These are phyloP conservation scores for Diaporthe destruens DNA, from an alignment of 2,329 filamentous ascomycete genomes.

Conservation along the genomic window DNA sequence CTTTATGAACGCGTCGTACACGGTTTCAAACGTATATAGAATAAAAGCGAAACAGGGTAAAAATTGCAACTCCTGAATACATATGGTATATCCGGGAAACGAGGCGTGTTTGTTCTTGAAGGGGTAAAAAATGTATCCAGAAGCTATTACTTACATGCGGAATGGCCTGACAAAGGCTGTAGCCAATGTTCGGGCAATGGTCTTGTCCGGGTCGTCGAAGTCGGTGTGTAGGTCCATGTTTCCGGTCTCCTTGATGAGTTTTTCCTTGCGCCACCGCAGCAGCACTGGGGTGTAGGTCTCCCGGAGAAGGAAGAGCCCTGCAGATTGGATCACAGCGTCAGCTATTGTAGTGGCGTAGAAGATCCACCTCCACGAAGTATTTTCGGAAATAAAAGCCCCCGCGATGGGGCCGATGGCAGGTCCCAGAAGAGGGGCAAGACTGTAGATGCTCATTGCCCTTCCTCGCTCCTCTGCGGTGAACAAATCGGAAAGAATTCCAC, in stretches of 20 bases:
- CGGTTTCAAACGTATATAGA: too few species aligned
- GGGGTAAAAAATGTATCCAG: too few species aligned
- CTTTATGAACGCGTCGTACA: too few species aligned
- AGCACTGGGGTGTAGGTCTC: slow-evolving; percentile 77
- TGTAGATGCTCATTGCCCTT: slow-evolving; percentile 72
- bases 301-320: slow-evolving; percentile 70
- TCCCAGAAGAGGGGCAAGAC: slow-evolving; percentile 72
- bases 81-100: too few species aligned
- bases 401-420: slow-evolving; percentile 75
- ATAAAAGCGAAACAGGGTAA: too few species aligned
- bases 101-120: too few species aligned
- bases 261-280: slow-evolving; percentile 64
- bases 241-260: slow-evolving; percentile 69
- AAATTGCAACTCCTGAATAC: too few species aligned
- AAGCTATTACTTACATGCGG: slow-evolving; percentile 51
- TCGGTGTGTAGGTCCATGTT: slow-evolving; percentile 63
- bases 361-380: slow-evolving; percentile 79
- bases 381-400: slow-evolving; percentile 74
- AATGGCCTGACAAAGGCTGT: slow-evolving; percentile 61
- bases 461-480: slow-evolving; percentile 73
- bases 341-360: slow-evolving; percentile 76
- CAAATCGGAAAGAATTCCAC: slow-evolving; percentile 60
- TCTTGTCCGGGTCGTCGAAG: slow-evolving; percentile 60
- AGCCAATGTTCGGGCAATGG: slow-evolving; percentile 51
- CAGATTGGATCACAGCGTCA: slow-evolving; percentile 70